Evolutionary conservation across 2,329 filamentous ascomycete genomes (phyloP).

Genomic region (Colletotrichum orchidophilum): DNA sequence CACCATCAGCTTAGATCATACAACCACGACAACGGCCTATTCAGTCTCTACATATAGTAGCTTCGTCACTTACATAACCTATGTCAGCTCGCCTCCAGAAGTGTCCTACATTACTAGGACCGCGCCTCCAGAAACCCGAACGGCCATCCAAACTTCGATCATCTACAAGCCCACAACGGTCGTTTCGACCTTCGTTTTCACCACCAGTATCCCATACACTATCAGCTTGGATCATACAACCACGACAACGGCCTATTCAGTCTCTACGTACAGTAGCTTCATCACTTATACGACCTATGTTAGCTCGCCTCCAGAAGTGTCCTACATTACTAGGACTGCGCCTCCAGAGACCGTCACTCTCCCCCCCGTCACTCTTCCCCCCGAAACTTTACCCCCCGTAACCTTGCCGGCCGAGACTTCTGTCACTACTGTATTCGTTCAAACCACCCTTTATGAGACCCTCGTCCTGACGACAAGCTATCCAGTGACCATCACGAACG

Average conservation of each 20-base stretch:
- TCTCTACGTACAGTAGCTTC: constrained; percentile 18
- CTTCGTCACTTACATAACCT: constrained; percentile 1
- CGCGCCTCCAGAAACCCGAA: constrained; percentile 23
- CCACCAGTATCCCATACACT: constrained; percentile 29
- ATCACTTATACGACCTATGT: constrained; percentile 8
- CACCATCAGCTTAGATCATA: constrained; percentile 29
- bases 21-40: constrained; percentile 21
- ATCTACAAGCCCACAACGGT: constrained; percentile 24
- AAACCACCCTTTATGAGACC: constrained; percentile 29
- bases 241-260: constrained; percentile 21
- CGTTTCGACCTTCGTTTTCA: constrained; percentile 30
- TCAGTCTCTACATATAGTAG: constrained; percentile 19
- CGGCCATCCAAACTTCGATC: constrained; percentile 12
- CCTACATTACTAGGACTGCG: too few species aligned
- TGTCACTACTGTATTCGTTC: constrained; percentile 22
- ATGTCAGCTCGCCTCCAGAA: too few species aligned
- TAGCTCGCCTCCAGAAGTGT: too few species aligned
- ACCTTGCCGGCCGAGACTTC: too few species aligned
- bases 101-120: too few species aligned
- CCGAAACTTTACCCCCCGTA: too few species aligned
- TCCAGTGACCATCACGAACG: constrained; percentile 32
- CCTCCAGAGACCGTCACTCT: too few species aligned
- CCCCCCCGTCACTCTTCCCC: too few species aligned
- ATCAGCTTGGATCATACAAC: constrained; percentile 22
- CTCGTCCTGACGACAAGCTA: constrained; percentile 33